These are phyloP conservation scores for Solanum paucissectum DNA, from an alignment of 257 asterid species.

Conservation along the genomic window DNA sequence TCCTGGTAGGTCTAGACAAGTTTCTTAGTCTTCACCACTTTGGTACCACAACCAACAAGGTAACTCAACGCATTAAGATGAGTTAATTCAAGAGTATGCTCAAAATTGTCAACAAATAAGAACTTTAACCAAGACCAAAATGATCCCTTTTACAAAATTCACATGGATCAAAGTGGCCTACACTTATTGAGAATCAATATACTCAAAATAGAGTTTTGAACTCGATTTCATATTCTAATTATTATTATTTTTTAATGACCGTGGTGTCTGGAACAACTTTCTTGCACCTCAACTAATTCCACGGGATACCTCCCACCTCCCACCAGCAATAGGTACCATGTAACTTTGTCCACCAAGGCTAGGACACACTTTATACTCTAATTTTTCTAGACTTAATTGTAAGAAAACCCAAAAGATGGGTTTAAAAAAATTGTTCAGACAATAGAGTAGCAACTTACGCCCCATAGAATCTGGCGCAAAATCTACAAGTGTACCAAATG, in stretches of 20 bases:
- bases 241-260: too few species aligned
- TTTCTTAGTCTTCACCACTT: not conserved
- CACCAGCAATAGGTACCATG: too few species aligned
- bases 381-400: not conserved
- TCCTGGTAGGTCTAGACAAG: not conserved
- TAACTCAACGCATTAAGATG: not conserved
- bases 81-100: not conserved
- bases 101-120: not conserved
- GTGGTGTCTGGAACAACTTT: too few species aligned
- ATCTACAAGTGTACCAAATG: slow-evolving; percentile 97
- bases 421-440: not conserved
- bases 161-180: not conserved
- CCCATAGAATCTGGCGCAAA: slow-evolving; percentile 91
- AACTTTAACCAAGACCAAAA: not conserved
- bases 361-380: not conserved
- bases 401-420: not conserved
- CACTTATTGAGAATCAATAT: not conserved
- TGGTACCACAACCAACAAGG: not conserved
- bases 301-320: too few species aligned
- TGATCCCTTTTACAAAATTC: not conserved
- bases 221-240: not conserved
- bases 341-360: too few species aligned
- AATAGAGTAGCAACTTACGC: slow-evolving; percentile 21
- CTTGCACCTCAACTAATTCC: too few species aligned
- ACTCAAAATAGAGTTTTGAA: not conserved